A percentile compares a stretch with the other conserved stretches of the same genome.
These are phyloP conservation scores for Suillus variegatus DNA, from an alignment of 768 basidiomycete genomes.

Conservation along the genomic window DNA sequence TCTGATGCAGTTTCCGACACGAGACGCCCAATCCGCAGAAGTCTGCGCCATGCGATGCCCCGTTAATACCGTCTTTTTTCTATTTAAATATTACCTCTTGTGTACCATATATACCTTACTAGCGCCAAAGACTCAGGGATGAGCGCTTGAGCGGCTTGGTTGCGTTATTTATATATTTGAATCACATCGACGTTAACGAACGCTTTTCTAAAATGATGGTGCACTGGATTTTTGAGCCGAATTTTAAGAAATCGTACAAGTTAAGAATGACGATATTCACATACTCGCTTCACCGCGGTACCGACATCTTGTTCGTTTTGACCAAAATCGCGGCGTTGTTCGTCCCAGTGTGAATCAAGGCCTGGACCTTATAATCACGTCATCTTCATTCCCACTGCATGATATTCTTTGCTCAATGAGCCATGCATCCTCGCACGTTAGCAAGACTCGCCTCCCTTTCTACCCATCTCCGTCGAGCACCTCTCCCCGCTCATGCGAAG, in stretches of 20 bases:
- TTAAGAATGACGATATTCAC: not conserved
- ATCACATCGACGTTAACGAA: not conserved
- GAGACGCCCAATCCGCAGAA: not conserved
- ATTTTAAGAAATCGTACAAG: not conserved
- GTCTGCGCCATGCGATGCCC: not conserved
- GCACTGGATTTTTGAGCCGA: not conserved
- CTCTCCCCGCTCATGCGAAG: not conserved
- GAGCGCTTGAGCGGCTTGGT: not conserved
- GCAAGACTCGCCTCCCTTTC: slow-evolving; percentile 16
- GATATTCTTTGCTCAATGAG: slow-evolving; percentile 6
- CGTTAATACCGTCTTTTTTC: not conserved
- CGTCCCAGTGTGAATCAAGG: not conserved
- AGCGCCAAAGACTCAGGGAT: not conserved
- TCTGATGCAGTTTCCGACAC: not conserved
- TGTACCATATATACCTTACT: not conserved
- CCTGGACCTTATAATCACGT: not conserved
- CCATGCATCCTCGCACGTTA: slow-evolving; percentile 17
- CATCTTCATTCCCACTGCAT: slow-evolving; percentile 11
- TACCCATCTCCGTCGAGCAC: slow-evolving; percentile 12
- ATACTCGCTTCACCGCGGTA: not conserved
- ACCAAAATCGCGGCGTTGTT: not conserved
- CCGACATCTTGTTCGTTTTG: not conserved
- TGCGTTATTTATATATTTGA: not conserved
- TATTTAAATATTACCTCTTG: not conserved
- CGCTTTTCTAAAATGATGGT: not conserved